Conservation (phyloP, 345 rosid genomes). For the Arabidopsis suecica region DNA sequence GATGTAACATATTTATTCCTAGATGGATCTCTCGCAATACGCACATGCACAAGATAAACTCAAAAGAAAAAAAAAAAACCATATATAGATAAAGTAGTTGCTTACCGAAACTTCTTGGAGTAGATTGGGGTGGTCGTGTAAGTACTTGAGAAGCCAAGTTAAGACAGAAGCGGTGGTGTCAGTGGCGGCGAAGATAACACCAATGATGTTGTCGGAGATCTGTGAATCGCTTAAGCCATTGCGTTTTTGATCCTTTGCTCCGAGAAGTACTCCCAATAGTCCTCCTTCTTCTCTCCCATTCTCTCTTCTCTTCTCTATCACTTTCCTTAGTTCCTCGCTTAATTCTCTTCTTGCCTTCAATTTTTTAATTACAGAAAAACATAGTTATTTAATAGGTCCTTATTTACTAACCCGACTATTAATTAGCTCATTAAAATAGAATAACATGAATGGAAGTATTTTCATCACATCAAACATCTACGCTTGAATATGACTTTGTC, state of each 20-base stretch:
- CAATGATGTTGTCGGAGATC: constrained; percentile 89
- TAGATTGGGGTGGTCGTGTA: constrained; percentile 66
- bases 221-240: constrained; percentile 71
- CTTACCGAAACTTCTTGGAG: constrained; percentile 72
- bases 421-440: no score
- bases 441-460: constrained; percentile 5
- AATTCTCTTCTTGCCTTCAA: constrained; percentile 74
- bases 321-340: constrained; percentile 55
- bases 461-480: constrained; percentile 29
- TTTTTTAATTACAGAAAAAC: neutral
- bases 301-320: constrained; percentile 71
- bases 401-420: no score
- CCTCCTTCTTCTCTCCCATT: constrained; percentile 59
- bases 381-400: neutral
- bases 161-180: constrained; percentile 58
- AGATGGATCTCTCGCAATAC: no score
- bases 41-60: neutral
- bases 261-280: constrained; percentile 65
- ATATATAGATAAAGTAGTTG: neutral
- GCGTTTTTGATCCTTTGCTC: constrained; percentile 51
- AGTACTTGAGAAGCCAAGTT: constrained; percentile 88
- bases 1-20: neutral
- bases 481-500: constrained; percentile 25
- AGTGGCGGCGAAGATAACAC: constrained; percentile 92
- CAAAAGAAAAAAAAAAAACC: neutral